Conservation (phyloP, 1,284 basidiomycete genomes). For the Heliocybe sulcata region DNA sequence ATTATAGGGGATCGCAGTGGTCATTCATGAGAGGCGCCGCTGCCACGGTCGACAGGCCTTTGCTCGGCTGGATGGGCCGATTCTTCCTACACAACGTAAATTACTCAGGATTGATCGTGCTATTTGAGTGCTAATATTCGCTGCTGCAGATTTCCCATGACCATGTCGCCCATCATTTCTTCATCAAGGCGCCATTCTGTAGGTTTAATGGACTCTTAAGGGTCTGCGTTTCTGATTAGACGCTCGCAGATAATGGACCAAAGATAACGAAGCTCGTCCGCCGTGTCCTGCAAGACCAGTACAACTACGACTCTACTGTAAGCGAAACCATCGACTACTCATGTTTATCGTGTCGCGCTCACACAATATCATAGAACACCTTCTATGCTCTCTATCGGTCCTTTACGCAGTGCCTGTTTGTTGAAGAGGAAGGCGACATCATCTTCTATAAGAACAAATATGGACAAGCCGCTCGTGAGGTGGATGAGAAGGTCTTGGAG, state of each 20-base stretch:
- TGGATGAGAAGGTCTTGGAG: not conserved
- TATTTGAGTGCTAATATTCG: constrained; percentile 9
- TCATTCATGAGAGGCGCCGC: constrained; percentile 45
- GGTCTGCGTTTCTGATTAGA: not conserved
- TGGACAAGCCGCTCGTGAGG: constrained; percentile 16
- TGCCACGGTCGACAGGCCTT: constrained; percentile 39
- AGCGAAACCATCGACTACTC: not conserved
- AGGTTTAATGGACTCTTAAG: constrained; percentile 9
- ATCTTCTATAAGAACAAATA: constrained; percentile 40
- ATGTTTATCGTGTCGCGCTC: not conserved
- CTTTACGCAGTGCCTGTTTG: constrained; percentile 26
- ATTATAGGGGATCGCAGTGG: constrained; percentile 45
- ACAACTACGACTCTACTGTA: constrained; percentile 8
- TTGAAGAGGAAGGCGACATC: constrained; percentile 35
- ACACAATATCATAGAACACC: constrained; percentile 3
- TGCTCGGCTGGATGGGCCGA: constrained; percentile 45
- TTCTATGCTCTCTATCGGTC: constrained; percentile 9
- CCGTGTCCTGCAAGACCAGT: constrained; percentile 6
- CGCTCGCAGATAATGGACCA: constrained; percentile 5
- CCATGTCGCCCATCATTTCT: constrained; percentile 46
- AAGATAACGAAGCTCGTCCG: constrained; percentile 7
- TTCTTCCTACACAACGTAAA: constrained; percentile 45
- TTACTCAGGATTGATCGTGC: constrained; percentile 1
- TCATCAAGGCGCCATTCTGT: constrained; percentile 47
- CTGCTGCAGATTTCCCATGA: constrained; percentile 31